Evolutionary conservation across 2,329 filamentous ascomycete genomes (phyloP), one percentile per base, ranked within the genome.

Genomic region (Pseudogymnoascus sp.): DNA sequence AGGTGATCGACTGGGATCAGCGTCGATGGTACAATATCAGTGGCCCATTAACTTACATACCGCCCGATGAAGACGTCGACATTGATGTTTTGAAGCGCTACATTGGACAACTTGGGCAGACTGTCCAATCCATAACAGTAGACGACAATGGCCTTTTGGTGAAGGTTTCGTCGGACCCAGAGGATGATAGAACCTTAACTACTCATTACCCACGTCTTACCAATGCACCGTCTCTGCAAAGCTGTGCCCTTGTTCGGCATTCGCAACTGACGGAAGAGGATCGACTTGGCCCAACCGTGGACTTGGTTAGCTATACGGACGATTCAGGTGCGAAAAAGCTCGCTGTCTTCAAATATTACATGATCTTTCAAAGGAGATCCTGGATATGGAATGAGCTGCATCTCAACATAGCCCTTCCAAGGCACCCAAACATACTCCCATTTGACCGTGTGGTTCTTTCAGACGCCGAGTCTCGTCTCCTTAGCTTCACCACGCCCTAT

Each of bases 401-500:
- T 63, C 65, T 75, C 4, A 70, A 70, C 66, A 72, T 73, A 64
- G 71, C 73, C 35, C 70, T 78, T 1, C 74, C 76, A 3, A 63
- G 61, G 35, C 75, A 78, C 63, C 72, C 74, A 2, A 73, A 76
- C 33, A 73, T 78, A n/a, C 69, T 76, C 3, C 69, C 70, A 2
- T 72, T 77, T 59, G 74, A 77, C 46, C 65, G 65, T 37, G 66
- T 77, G 7, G 70, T 77, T 11, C 28, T 77, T 0, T 74, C 77
- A 26, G 70, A 70, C 61, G 43, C 76, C 0, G 68, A 71, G n/a
- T 71, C 69, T 11, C 56, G 64, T n/a, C 69, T 75, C 0, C 70
- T 78, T 33, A 76, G 76, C 8, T 79, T 77, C 63, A 78, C 76
- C 10, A 73, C 56, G 19, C 59, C 62, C 8, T 76, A 70, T 60